Evolutionary conservation across 2,329 filamentous ascomycete genomes (phyloP), one percentile per base, ranked within the genome.

Genomic region (Diaporthe destruens): DNA sequence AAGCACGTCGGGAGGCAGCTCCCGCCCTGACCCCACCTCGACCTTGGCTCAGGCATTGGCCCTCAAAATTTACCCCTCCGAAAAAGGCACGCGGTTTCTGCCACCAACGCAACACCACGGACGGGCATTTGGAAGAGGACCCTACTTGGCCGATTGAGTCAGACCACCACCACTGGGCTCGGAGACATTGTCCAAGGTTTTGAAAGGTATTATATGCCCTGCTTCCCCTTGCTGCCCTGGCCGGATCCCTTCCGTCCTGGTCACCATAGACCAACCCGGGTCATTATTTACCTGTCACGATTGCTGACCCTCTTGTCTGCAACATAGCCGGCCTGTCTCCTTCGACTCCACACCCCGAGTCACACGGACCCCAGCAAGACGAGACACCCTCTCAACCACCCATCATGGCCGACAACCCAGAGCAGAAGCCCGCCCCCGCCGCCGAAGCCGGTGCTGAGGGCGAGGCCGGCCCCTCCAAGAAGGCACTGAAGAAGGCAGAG

Each of bases 381-480:
- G 20, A 29, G 23, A 47, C 42, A 54, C 25, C n/a, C 47, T 36
- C 53, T 12, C 36, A 39, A 39, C 55, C 49, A 49, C 32, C 56
- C 71, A 74, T n/a, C 71, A 74, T 74, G 73, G 73, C 73, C 63
- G 73, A 74, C 68, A 72, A 69, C 34, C n/a, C 71, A 23, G 73
- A 74, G 61, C 54, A 69, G 63, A 83, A 82, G 71, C 85, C 84
- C 71, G 84, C 84, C 18, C 85, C 88, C 54, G 84, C 92, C 76
- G 97, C 96, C 85, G 97, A 97, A 86, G 91, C 93, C 59, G 92
- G 93, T 77, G 89, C 89, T 74, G 97, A 97, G 85, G 94, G 82
- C 57, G 84, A 83, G 71, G 85, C 84, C 69, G 84, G 84, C 18
- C 86, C 88, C 54, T 94, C 92, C 74, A 95, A 97, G 85, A 95